These are phyloP conservation scores for Kuraishia hungarica DNA, from an alignment of 805 yeast genomes.

Conservation along the genomic window DNA sequence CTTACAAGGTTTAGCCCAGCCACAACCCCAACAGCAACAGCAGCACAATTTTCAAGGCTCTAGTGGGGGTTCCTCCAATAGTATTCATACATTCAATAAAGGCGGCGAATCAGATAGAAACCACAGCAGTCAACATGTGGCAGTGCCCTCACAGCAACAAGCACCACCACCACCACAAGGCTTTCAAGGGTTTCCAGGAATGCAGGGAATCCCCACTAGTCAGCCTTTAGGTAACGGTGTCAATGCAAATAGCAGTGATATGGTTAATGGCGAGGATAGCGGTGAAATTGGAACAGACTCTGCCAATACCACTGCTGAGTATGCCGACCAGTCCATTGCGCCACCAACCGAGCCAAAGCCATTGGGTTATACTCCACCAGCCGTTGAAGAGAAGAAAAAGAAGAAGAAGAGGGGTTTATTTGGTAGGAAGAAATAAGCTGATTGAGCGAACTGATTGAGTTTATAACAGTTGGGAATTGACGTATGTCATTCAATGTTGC, in stretches of 20 bases:
- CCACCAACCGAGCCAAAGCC: slow-evolving; percentile 44
- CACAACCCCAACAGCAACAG: not conserved
- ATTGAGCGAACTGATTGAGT: too few relatives aligned
- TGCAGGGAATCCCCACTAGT: not conserved
- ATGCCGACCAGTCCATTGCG: not conserved
- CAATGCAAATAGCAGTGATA: not conserved
- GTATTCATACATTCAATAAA: not conserved
- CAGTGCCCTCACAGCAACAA: slow-evolving; percentile 16
- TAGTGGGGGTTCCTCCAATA: not conserved
- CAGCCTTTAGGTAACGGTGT: not conserved
- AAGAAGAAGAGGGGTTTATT: slow-evolving; percentile 79
- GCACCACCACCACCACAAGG: slow-evolving; percentile 10
- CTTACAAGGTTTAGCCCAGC: not conserved
- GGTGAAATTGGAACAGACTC: not conserved
- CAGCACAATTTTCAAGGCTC: not conserved
- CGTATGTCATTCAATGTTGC: too few relatives aligned
- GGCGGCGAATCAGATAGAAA: not conserved
- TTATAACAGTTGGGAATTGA: too few relatives aligned
- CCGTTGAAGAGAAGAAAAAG: slow-evolving; percentile 33
- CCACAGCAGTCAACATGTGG: not conserved
- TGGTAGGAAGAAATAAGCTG: slow-evolving; percentile 46
- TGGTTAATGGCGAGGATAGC: not conserved
- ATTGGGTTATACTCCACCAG: slow-evolving; percentile 51
- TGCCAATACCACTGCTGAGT: not conserved
- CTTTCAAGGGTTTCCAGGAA: not conserved